Percentiles rank a stretch among this genome's conserved stretches.
These are phyloP conservation scores for Cordyceps javanica DNA, from an alignment of 2,329 filamentous ascomycete species.

Conservation along the genomic window DNA sequence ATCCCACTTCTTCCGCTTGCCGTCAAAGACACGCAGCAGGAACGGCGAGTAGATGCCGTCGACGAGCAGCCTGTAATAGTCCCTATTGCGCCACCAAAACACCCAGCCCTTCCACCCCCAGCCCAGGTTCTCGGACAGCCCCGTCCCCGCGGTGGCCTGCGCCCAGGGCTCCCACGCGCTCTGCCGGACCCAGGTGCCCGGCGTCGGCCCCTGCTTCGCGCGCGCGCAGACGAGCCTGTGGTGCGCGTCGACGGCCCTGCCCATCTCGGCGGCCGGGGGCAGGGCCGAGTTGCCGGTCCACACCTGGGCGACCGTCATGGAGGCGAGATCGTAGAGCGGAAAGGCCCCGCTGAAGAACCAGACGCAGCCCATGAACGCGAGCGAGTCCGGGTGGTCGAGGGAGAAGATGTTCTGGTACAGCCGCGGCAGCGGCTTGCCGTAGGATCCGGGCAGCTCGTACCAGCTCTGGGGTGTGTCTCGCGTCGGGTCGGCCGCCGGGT, in stretches of 20 bases:
- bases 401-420: constrained; percentile 42
- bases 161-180: constrained; percentile 34
- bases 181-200: constrained; percentile 24
- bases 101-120: constrained; percentile 34
- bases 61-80: constrained; percentile 32
- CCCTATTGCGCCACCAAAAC: constrained; percentile 34
- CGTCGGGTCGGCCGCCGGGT: constrained; percentile 22
- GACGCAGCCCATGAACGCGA: constrained; percentile 36
- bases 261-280: constrained; percentile 31
- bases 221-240: constrained; percentile 26
- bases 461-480: constrained; percentile 17
- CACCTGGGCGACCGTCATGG: constrained; percentile 37
- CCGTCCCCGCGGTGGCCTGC: constrained; percentile 36
- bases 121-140: constrained; percentile 33
- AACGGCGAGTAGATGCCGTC: constrained; percentile 35
- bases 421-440: constrained; percentile 26
- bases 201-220: constrained; percentile 21
- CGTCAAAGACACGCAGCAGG: constrained; percentile 35
- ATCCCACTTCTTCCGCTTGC: constrained; percentile 33
- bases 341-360: constrained; percentile 29
- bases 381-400: constrained; percentile 33
- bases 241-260: constrained; percentile 26
- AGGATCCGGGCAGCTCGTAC: constrained; percentile 20
- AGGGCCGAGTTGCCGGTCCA: constrained; percentile 34
- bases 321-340: constrained; percentile 35